Evolutionary conservation across 345 rosid species (phyloP).

Genomic region (Microthlaspi erraticum): DNA sequence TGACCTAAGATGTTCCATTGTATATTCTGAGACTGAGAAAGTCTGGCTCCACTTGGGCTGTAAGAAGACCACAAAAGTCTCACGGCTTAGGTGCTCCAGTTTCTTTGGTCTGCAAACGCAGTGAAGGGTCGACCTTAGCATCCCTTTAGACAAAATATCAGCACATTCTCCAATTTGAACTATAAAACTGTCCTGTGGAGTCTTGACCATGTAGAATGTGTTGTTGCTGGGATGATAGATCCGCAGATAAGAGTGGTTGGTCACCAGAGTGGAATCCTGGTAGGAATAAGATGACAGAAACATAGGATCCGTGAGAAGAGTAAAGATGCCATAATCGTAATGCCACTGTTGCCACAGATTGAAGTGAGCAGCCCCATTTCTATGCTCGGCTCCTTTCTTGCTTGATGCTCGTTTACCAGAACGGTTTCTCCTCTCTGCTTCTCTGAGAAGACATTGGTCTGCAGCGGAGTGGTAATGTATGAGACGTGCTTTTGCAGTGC

Average conservation of each 20-base stretch:
- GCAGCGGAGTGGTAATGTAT: constrained; percentile 81
- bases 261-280: constrained; percentile 51
- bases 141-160: constrained; percentile 75
- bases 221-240: constrained; percentile 64
- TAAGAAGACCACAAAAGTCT: constrained; percentile 78
- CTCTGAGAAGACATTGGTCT: constrained; percentile 55
- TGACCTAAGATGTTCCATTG: constrained; percentile 39
- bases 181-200: constrained; percentile 74
- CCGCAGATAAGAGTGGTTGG: constrained; percentile 59
- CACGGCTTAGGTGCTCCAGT: constrained; percentile 65
- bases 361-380: constrained; percentile 33
- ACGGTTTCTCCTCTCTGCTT: constrained; percentile 45
- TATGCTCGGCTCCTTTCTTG: constrained; percentile 28
- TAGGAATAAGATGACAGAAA: constrained; percentile 50
- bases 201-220: constrained; percentile 62
- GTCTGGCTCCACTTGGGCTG: constrained; percentile 88
- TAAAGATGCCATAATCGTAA: constrained; percentile 88
- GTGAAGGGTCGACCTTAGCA: constrained; percentile 79
- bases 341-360: constrained; percentile 96
- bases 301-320: constrained; percentile 86
- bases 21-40: constrained; percentile 56
- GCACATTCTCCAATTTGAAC: constrained; percentile 93
- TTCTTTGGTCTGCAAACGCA: constrained; percentile 67
- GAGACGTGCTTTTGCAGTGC: constrained; percentile 81
- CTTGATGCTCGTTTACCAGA: constrained; percentile 38